These are phyloP conservation scores for Obelidium mucronatum DNA, from an alignment of 192 early-diverging fungal species.

Conservation along the genomic window DNA sequence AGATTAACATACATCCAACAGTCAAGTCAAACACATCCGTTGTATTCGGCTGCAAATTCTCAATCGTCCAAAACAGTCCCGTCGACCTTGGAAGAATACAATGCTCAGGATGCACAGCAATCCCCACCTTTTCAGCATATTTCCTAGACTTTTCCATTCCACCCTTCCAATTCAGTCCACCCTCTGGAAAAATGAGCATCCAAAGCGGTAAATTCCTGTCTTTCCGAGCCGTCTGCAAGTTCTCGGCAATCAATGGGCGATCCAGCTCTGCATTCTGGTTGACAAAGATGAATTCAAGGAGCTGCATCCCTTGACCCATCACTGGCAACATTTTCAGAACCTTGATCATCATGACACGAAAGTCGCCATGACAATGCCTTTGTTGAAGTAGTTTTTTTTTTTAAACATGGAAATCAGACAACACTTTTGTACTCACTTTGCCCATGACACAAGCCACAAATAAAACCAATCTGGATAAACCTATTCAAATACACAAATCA, in stretches of 20 bases:
- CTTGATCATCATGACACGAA: constrained; percentile 93
- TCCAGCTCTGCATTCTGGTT: constrained; percentile 85
- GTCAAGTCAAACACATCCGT: constrained; percentile 88
- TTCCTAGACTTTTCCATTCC: constrained; percentile 70
- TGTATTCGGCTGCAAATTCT: constrained; percentile 67
- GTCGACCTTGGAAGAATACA: constrained; percentile 87
- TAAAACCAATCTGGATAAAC: constrained; percentile 64
- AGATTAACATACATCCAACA: constrained; percentile 80
- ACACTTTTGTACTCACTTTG: neutral
- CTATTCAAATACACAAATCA: too few relatives aligned
- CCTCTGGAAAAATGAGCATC: constrained; percentile 98
- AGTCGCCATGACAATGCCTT: constrained; percentile 69
- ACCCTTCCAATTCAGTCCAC: constrained; percentile 83
- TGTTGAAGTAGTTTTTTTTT: constrained; percentile 13
- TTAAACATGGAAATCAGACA: neutral
- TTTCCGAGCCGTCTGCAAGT: constrained; percentile 46
- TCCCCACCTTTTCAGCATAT: constrained; percentile 67
- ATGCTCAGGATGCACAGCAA: constrained; percentile 51
- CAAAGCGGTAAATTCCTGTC: constrained; percentile 72
- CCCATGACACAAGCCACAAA: constrained; percentile 56
- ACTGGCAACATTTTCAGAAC: constrained; percentile 83
- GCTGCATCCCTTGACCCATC: constrained; percentile 91
- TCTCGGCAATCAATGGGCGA: constrained; percentile 60
- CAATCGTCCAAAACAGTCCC: constrained; percentile 77
- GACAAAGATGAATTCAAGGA: constrained; percentile 94